Base-by-base conservation (phyloP, 345 rosid genomes). In the Mercurialis annua region DNA sequence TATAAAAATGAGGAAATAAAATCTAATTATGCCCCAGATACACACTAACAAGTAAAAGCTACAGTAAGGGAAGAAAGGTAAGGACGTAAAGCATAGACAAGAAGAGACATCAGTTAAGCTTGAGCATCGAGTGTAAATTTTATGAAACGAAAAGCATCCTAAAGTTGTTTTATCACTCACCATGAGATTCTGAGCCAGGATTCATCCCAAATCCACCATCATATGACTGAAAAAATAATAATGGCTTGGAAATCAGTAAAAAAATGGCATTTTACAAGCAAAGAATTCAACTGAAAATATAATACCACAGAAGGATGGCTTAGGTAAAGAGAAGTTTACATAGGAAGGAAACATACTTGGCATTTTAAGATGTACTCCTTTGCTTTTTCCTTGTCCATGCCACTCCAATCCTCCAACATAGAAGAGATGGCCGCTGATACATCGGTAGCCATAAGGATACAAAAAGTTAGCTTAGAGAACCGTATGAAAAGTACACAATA, bases 111-210 rank as follows among this genome's bases (percentile, higher is more conserved):
- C 44, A 66, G 48, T 58, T 38, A 54, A 51, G 38, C 51, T 30
- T 18, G 46, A 6, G 54, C 58, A 31, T 46, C 20, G 56, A 43
- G 66, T 26, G 46, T 40, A 62, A 23, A 34, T 56, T 66, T 12
- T 49, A 26, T 40, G 50, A 56, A 30, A 24, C 18, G 14, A 27
- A 34, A 42, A 59, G 63, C 15, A n/a, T 56, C 15, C 38, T 4
- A 46, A 29, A 47, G 59, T 67, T 62, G n/a, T 71, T 43, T 58
- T 57, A 64, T 74, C 73, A 83, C 97, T 87, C 81, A 94, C 99
- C 99, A 79, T 91, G 99, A 65, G 99, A 89, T 77, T 94, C 99
- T 73, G 83, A 78, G 74, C 96, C 96, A 73, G 99, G 97, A 64
- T 54, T 76, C 83, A 91, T 81, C 55, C 99, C 96, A 77, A 94